Evolutionary conservation across 1,139 yeast genomes (phyloP), one percentile per base, ranked within the genome.

Genomic region (Yamadazyma membranifaciens): DNA sequence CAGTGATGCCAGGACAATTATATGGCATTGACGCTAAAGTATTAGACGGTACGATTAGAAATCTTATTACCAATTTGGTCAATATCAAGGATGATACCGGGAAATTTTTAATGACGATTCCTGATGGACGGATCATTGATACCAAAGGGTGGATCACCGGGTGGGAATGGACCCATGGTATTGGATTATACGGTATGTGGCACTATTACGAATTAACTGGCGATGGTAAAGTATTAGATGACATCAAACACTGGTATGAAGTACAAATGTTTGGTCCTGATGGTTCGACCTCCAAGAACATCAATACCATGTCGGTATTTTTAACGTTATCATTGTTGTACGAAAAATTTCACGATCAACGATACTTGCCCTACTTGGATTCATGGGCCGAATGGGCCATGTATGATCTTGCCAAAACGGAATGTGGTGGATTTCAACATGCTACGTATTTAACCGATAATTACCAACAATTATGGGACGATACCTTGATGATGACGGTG

Each of bases 101-200:
- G 1, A 47, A 52, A 39, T 60, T 60, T 38, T 48, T 62, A 13
- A 52, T 63, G 53, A 49, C 53, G n/a, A 52, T 62, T 22, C 61
- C 60, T 10, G 68, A 58, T 37, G 68, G 68, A 2, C 47, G 65
- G 39, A 48, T 59, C 37, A 61, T 62, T 30, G 68, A 63, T 43
- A 62, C 66, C 37, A 63, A 62, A 44, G 64, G 65, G 12, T 63
- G 68, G 68, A 50, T 52, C 37, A 57, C 61, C 6, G 66, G 63
- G n/a, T 63, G 68, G 67, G 67, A 62, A 44, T 62, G 67, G 67
- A 60, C 66, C 22, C 66, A 62, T 38, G 67, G 67, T 6, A 59
- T 63, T 31, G 60, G 61, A 4, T 52, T 56, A 28, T 60, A 62
- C 41, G 68, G 68, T 10, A 56, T 63, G 59, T 63, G 68, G 67